Conservation (phyloP, 2,329 filamentous ascomycete genomes). For the Neofusicoccum laricinum region DNA sequence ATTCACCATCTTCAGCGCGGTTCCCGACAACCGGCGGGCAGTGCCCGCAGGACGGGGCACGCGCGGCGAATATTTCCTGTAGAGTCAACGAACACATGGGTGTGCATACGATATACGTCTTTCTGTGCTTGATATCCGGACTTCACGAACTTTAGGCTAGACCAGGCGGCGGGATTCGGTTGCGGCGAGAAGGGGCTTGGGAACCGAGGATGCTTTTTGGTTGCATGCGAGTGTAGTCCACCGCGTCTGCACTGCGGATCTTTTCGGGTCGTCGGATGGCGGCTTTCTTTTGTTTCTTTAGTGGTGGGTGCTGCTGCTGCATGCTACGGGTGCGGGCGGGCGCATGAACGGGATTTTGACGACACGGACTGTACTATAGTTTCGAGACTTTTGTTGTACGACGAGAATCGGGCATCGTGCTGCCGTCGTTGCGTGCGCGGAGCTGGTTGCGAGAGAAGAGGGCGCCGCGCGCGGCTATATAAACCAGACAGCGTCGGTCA, state of each 20-base stretch:
- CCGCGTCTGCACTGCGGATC: constrained; percentile 1
- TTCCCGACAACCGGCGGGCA: constrained; percentile 80
- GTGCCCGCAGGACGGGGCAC: constrained; percentile 63
- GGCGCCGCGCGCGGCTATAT: neutral
- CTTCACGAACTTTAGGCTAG: constrained; percentile 15
- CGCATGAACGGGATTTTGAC: constrained; percentile 2
- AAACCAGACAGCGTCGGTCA: neutral
- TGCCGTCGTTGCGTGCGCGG: neutral
- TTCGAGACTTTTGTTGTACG: constrained; percentile 7
- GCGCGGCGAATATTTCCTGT: constrained; percentile 52
- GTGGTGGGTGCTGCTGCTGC: constrained; percentile 9
- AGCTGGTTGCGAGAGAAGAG: neutral
- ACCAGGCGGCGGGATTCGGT: constrained; percentile 7
- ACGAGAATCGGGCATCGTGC: neutral
- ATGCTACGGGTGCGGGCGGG: constrained; percentile 13
- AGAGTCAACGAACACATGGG: constrained; percentile 19
- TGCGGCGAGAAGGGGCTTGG: constrained; percentile 5
- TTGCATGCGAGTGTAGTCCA: constrained; percentile 9
- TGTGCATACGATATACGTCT: constrained; percentile 18
- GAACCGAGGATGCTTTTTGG: constrained; percentile 3
- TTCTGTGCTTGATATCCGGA: constrained; percentile 19
- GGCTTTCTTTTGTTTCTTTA: constrained; percentile 1
- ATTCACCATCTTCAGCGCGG: constrained; percentile 88
- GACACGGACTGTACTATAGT: constrained; percentile 17
- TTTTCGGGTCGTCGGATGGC: neutral